These are phyloP conservation scores for Gynostemma pentaphyllum DNA, from an alignment of 306 rosid species.

Conservation along the genomic window DNA sequence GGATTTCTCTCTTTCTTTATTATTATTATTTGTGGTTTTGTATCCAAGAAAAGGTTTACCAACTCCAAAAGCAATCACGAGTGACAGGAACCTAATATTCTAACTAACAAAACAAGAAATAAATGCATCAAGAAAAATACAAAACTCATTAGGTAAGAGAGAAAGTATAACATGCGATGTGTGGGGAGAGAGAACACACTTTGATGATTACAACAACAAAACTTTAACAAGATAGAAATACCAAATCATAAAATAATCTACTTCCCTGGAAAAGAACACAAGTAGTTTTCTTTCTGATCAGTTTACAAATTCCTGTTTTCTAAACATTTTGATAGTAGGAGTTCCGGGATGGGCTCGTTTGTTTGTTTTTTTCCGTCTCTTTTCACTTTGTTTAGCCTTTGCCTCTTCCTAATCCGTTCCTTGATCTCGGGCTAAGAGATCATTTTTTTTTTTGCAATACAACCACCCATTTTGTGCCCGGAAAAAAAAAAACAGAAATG, in stretches of 20 bases:
- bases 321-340: too few species aligned
- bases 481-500: too few species aligned
- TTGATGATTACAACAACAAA: not conserved
- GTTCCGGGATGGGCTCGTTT: too few species aligned
- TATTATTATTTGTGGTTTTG: too few species aligned
- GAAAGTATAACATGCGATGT: not conserved
- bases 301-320: not conserved
- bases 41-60: not conserved
- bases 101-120: not conserved
- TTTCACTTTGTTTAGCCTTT: too few species aligned
- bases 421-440: too few species aligned
- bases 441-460: too few species aligned
- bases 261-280: not conserved
- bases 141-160: not conserved
- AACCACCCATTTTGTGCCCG: too few species aligned
- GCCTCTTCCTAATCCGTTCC: too few species aligned
- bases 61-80: not conserved
- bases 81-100: not conserved
- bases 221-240: too few species aligned
- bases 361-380: too few species aligned
- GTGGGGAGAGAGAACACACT: not conserved
- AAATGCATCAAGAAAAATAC: not conserved
- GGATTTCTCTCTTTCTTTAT: not conserved
- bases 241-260: too few species aligned
- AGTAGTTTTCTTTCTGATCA: not conserved